Percentiles rank a stretch among this genome's conserved stretches.
phyloP scores from a whole-genome alignment of 1,139 yeast genomes.

The Pichia sp. region DNA sequence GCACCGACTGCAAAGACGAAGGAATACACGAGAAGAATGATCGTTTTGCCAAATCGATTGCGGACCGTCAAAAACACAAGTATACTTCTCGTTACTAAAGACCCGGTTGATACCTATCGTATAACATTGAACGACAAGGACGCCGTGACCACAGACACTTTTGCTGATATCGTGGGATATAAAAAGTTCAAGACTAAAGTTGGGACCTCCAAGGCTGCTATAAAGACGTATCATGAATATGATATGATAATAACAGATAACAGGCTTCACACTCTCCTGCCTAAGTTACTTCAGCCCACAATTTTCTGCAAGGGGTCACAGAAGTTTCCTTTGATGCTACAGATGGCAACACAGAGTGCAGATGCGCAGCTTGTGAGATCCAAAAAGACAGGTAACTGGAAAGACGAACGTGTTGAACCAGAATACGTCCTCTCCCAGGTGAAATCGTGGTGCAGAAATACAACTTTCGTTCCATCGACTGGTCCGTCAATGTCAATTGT shows the following conservation, averaged over 20 bases:
- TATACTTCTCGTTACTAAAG: conserved; percentile 58
- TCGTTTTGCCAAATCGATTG: conserved; percentile 50
- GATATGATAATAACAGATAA: conserved; percentile 64
- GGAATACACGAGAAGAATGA: conserved; percentile 58
- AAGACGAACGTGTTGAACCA: conserved; percentile 54
- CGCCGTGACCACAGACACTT: conserved; percentile 49
- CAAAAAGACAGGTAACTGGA: conserved; percentile 34
- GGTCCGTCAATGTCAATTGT: conserved; percentile 45
- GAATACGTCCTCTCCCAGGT: conserved; percentile 54
- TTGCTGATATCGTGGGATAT: conserved; percentile 50
- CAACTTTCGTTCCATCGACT: conserved; percentile 52
- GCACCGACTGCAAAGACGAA: conserved; percentile 41
- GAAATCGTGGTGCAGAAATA: conserved; percentile 51
- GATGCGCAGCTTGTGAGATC: conserved; percentile 32
- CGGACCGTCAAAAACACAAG: conserved; percentile 41
- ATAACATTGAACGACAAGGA: conserved; percentile 39
- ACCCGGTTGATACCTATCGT: conserved; percentile 54
- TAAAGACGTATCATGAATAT: conserved; percentile 47
- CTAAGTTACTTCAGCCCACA: conserved; percentile 46
- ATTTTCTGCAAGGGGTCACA: conserved; percentile 51
- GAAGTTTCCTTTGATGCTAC: conserved; percentile 58
- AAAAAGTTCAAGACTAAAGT: conserved; percentile 46
- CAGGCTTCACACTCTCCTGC: conserved; percentile 53
- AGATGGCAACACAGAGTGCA: conserved; percentile 50
- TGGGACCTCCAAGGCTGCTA: conserved; percentile 37